Conservation (phyloP, 2,329 filamentous ascomycete species). For the Colletotrichum somersetense region DNA sequence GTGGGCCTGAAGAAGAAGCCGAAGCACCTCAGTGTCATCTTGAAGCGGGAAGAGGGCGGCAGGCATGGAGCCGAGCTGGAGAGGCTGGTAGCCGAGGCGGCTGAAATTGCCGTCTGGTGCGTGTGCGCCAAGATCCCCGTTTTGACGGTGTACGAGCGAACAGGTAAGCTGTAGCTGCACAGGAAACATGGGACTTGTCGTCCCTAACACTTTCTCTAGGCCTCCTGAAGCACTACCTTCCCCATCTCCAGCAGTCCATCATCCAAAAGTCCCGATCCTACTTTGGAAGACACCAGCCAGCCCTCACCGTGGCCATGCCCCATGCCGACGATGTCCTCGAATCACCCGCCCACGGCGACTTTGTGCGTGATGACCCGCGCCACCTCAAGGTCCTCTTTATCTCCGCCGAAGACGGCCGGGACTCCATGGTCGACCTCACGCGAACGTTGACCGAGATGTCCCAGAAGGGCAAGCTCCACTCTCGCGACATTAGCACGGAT, state of each 20-base stretch:
- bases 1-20: slow-evolving; percentile 80
- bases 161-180: slow-evolving; percentile 68
- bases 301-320: slow-evolving; percentile 69
- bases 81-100: slow-evolving; percentile 87
- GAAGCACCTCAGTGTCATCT: slow-evolving; percentile 87
- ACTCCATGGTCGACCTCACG: slow-evolving; percentile 95
- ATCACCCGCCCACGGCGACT: slow-evolving; percentile 45
- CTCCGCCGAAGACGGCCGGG: slow-evolving; percentile 88
- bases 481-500: slow-evolving; percentile 85
- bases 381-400: slow-evolving; percentile 79
- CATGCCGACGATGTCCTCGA: slow-evolving; percentile 56
- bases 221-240: slow-evolving; percentile 88
- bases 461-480: slow-evolving; percentile 84
- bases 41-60: slow-evolving; percentile 79
- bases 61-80: slow-evolving; percentile 81
- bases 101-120: slow-evolving; percentile 94
- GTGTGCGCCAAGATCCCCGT: slow-evolving; percentile 88
- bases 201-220: slow-evolving; percentile 64
- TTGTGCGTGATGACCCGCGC: slow-evolving; percentile 47
- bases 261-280: slow-evolving; percentile 86
- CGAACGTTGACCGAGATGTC: slow-evolving; percentile 96
- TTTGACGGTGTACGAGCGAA: slow-evolving; percentile 92
- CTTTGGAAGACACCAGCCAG: slow-evolving; percentile 81
- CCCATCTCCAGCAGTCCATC: slow-evolving; percentile 85
- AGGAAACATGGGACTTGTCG: neutral